Evolutionary conservation across 345 rosid species (phyloP).

Genomic region (Gossypium mustelinum): DNA sequence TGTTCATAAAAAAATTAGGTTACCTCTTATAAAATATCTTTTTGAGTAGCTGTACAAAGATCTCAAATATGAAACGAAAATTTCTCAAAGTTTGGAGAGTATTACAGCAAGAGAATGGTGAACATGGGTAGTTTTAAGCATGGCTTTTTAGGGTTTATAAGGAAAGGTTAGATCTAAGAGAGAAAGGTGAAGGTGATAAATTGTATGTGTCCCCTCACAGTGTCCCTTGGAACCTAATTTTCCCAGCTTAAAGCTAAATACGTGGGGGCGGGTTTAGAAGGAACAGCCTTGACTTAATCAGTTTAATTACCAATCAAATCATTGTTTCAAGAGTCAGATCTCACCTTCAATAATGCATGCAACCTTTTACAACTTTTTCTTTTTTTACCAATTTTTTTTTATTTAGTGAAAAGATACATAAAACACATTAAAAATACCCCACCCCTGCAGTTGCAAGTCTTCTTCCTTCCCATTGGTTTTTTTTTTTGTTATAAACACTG

Average conservation of each 20-base stretch:
- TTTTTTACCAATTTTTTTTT: too few relatives aligned
- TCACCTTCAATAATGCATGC: background rate
- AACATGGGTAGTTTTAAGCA: slow-evolving; percentile 18
- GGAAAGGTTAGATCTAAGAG: slow-evolving; percentile 24
- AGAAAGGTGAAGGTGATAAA: background rate
- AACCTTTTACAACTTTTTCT: background rate
- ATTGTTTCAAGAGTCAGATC: background rate
- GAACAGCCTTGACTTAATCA: slow-evolving; percentile 9
- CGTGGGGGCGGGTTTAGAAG: background rate
- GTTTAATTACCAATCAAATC: slow-evolving; percentile 8
- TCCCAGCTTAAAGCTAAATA: background rate
- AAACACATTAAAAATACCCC: too few relatives aligned
- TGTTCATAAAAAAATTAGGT: background rate
- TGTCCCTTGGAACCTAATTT: slow-evolving; percentile 20
- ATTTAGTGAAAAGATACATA: too few relatives aligned
- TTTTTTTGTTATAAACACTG: too few relatives aligned
- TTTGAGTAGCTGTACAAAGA: background rate
- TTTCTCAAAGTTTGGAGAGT: background rate
- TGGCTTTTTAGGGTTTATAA: background rate
- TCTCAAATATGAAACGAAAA: background rate
- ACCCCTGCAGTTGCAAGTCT: too few relatives aligned
- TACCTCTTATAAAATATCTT: background rate
- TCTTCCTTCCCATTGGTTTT: too few relatives aligned
- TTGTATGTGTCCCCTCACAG: slow-evolving; percentile 14
- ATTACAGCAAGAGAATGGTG: background rate